Evolutionary conservation across 1,284 basidiomycete genomes (phyloP), one percentile per base, ranked within the genome.

Genomic region (Ceratobasidium sp.): DNA sequence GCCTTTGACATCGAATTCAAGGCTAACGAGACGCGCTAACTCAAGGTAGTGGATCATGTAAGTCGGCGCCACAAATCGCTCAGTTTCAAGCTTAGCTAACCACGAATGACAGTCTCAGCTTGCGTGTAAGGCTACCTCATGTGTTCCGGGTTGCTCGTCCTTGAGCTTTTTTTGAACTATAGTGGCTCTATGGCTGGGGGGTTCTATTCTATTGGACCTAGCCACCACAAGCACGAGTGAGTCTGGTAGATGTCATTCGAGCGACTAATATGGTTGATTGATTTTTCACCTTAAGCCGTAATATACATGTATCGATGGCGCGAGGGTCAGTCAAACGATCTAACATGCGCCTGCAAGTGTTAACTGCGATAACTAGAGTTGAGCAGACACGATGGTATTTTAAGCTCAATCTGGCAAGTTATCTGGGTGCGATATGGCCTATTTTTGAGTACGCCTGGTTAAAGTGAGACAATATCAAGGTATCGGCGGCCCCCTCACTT

Each of bases 351-450:
- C n/a, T 41, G 17, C 22, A 33, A 2, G 8, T n/a, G 7, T 41
- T 17, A 50, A 24, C 14, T 41, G 15, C 8, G 17, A 3, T 19
- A 17, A 15, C n/a, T 59, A 67, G 65, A 31, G 6, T 22, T 36
- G 2, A 29, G 41, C 17, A 50, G 54, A 27, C 36, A 67, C 65
- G 33, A 67, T 9, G 24, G 48, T 54, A 31, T 54, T 51, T n/a
- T 67, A 4, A 22, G 27, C 22, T 17, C 56, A 29, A 56, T 67
- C 29, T 67, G 65, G 65, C 29, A 33, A 27, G 51, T 67, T 54
- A 54, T 44, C 11, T 67, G 65, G 51, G 65, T 65, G 29, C 3
- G 45, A 7, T 27, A 5, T 41, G 11, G 11, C 36, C 11, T 33
- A 19, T 59, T 59, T 27, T 54, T 24, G 53, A 31, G 17, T 59